A percentile compares a stretch with the other conserved stretches of the same genome.
phyloP scores from a whole-genome alignment of 257 asterid species.

The Paraleonurus japonicus region DNA sequence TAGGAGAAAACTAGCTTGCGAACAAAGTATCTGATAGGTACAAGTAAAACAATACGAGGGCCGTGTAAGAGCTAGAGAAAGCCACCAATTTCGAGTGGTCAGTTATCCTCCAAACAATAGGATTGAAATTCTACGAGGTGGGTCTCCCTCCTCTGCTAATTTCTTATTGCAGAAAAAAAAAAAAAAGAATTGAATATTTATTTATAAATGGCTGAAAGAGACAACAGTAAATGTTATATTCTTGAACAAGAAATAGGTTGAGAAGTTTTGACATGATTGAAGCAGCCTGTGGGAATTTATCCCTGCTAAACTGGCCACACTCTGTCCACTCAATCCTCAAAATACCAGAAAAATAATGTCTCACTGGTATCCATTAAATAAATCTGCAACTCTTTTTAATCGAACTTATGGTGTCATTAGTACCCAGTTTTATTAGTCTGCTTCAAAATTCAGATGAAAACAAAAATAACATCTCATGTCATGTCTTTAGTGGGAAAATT shows the following conservation, averaged over 20 bases:
- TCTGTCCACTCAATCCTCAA: conserved; percentile 11
- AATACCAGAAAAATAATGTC: neutral
- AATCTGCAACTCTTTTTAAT: neutral
- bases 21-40: conserved; percentile 37
- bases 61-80: conserved; percentile 35
- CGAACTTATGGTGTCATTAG: no score
- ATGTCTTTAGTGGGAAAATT: conserved; percentile 16
- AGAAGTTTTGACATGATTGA: conserved; percentile 18
- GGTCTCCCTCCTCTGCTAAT: conserved; percentile 26
- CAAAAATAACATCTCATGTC: conserved; percentile 26
- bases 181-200: neutral
- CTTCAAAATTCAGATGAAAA: neutral
- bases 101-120: conserved; percentile 50
- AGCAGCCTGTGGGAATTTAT: conserved; percentile 15
- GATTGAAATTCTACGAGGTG: conserved; percentile 44
- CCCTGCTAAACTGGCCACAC: conserved; percentile 29
- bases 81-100: conserved; percentile 83
- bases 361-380: neutral
- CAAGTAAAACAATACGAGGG: conserved; percentile 27
- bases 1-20: conserved; percentile 21
- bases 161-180: conserved; percentile 29
- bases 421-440: no score
- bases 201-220: conserved; percentile 31
- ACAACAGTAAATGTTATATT: conserved; percentile 34
- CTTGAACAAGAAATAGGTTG: conserved; percentile 22